Evolutionary conservation across 768 basidiomycete species (phyloP).

Genomic region (Russula ochroleuca): DNA sequence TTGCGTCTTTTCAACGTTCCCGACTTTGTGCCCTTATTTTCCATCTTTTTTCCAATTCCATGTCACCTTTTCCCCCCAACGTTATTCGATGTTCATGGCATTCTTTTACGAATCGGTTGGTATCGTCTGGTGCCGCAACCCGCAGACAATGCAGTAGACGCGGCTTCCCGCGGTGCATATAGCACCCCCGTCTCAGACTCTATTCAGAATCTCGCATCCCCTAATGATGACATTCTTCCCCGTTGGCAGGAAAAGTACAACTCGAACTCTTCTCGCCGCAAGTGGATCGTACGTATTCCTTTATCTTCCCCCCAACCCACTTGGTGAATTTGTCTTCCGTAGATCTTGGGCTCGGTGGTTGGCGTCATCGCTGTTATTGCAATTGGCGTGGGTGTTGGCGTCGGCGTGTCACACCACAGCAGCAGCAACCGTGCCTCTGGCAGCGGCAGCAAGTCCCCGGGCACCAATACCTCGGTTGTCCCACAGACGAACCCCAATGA

Average conservation of each 20-base stretch:
- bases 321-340: neutral
- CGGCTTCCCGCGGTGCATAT: slow-evolving; percentile 6
- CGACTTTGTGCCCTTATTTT: too few relatives aligned
- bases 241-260: slow-evolving; percentile 17
- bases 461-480: slow-evolving; percentile 28
- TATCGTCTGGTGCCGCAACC: neutral
- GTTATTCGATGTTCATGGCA: neutral
- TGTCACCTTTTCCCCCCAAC: slow-evolving; percentile 3
- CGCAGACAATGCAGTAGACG: neutral
- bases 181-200: slow-evolving; percentile 3
- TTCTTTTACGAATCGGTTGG: neutral
- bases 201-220: neutral
- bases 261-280: neutral
- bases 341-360: slow-evolving; percentile 53
- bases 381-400: slow-evolving; percentile 60
- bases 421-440: slow-evolving; percentile 30
- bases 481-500: slow-evolving; percentile 53
- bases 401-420: slow-evolving; percentile 44
- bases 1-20: neutral
- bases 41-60: slow-evolving; percentile 1
- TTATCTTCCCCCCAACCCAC: neutral
- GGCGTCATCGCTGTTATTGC: slow-evolving; percentile 49
- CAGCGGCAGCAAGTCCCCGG: slow-evolving; percentile 8
- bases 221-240: slow-evolving; percentile 7
- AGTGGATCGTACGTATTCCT: slow-evolving; percentile 24